These are phyloP conservation scores for Rhodomyrtus psidioides DNA, from an alignment of 441 rosid genomes.

Conservation along the genomic window DNA sequence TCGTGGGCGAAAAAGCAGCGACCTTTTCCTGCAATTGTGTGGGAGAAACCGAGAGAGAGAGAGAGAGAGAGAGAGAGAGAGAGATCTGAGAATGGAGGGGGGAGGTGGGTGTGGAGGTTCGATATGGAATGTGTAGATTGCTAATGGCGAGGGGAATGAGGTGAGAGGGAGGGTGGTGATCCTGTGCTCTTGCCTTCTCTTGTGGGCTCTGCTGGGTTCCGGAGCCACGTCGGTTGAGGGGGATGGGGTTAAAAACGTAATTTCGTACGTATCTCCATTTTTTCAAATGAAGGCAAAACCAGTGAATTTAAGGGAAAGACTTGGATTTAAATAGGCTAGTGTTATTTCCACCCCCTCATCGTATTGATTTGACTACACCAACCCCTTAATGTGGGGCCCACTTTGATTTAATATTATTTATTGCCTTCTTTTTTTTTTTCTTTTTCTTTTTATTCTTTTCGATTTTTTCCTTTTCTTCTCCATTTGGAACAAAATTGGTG, in stretches of 20 bases:
- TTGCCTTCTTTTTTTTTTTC: too few relatives aligned
- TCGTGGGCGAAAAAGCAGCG: not conserved
- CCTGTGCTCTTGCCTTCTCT: not conserved
- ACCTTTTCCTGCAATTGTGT: not conserved
- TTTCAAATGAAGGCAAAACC: not conserved
- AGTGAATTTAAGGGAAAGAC: not conserved
- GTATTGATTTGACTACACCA: too few relatives aligned
- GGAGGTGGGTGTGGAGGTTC: too few relatives aligned
- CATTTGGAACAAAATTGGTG: too few relatives aligned
- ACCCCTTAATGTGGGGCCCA: too few relatives aligned
- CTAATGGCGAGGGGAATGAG: not conserved
- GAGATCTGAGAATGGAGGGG: not conserved
- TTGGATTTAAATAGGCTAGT: too few relatives aligned
- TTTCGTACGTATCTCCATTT: not conserved
- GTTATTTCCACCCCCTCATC: too few relatives aligned
- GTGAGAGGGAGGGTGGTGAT: not conserved
- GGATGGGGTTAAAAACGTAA: not conserved
- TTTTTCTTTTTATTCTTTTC: too few relatives aligned
- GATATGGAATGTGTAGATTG: not conserved
- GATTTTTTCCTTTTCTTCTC: too few relatives aligned
- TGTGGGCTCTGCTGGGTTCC: not conserved
- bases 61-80: not conserved
- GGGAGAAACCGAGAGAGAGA: not conserved
- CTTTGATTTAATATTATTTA: too few relatives aligned
- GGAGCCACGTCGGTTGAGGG: not conserved